Conservation (phyloP, 2,329 filamentous ascomycete species). For the Drechslera avenae region DNA sequence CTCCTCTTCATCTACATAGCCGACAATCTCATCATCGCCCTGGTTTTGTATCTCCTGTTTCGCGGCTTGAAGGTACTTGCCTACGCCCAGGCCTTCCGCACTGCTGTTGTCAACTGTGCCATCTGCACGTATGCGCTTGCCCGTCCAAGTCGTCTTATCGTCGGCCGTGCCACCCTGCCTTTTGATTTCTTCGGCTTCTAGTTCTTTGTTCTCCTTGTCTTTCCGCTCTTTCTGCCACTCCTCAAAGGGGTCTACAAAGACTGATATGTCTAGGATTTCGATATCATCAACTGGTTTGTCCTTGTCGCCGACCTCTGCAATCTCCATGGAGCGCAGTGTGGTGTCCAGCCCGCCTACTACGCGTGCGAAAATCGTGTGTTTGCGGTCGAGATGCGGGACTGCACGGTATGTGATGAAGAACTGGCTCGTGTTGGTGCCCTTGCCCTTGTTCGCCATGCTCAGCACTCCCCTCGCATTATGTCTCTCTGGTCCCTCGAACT, state of each 20-base stretch:
- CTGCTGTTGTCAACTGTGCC: constrained; percentile 61
- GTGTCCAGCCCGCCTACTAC: constrained; percentile 78
- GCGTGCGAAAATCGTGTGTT: constrained; percentile 95
- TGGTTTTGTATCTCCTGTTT: constrained; percentile 44
- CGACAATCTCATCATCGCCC: constrained; percentile 64
- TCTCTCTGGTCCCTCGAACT: constrained; percentile 86
- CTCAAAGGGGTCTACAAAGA: constrained; percentile 94
- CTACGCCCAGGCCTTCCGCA: constrained; percentile 64
- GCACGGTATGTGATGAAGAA: constrained; percentile 93
- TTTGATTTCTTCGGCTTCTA: constrained; percentile 67
- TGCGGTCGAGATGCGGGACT: constrained; percentile 84
- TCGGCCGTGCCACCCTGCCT: constrained; percentile 77
- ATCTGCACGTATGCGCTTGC: constrained; percentile 79
- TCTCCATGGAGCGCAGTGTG: constrained; percentile 76
- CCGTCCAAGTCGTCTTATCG: constrained; percentile 92
- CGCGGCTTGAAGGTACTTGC: constrained; percentile 80
- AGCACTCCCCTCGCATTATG: constrained; percentile 80
- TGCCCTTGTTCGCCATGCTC: constrained; percentile 98
- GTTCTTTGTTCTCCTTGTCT: constrained; percentile 62
- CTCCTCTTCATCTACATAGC: constrained; percentile 68
- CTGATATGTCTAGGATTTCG: constrained; percentile 77
- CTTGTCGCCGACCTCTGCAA: constrained; percentile 72
- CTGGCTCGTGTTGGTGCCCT: constrained; percentile 94
- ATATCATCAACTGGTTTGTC: constrained; percentile 80
- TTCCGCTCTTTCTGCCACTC: constrained; percentile 77